phyloP scores from a whole-genome alignment of 805 yeast species.

The Myxozyma neotropica region DNA sequence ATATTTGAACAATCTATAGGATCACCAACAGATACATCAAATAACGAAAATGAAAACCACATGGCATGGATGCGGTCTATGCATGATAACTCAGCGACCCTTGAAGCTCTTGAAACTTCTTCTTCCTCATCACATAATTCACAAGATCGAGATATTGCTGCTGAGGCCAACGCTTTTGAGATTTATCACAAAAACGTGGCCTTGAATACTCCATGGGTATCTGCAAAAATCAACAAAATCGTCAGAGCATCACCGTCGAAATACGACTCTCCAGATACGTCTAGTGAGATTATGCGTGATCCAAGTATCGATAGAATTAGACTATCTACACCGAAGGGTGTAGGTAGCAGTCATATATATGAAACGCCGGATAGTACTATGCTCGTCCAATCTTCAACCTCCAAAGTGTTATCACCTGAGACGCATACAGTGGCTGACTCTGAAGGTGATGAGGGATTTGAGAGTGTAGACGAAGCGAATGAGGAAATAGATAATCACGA shows the following conservation, averaged over 20 bases:
- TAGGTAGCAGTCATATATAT: background rate
- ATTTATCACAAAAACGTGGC: background rate
- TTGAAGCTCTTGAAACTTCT: background rate
- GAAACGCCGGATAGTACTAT: slow-evolving; percentile 5
- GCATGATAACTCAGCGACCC: slow-evolving; percentile 1
- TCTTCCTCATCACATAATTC: background rate
- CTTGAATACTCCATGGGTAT: slow-evolving; percentile 13
- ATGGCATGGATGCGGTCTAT: slow-evolving; percentile 2
- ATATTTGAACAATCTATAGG: no score
- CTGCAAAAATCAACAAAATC: slow-evolving; percentile 12
- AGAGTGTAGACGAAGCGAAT: background rate
- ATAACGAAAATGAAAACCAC: background rate
- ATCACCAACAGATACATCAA: background rate
- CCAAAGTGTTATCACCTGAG: background rate
- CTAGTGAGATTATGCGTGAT: background rate
- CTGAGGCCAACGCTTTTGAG: background rate
- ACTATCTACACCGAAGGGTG: no score
- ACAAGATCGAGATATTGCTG: background rate
- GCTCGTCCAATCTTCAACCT: background rate
- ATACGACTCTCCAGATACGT: slow-evolving; percentile 6
- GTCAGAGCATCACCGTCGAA: background rate
- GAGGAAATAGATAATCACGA: background rate
- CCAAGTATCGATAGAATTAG: background rate
- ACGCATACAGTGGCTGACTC: background rate
- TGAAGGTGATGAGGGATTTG: background rate